Evolutionary conservation across 164 flowering plant species (phyloP).

Genomic region (Vitis amurensis): DNA sequence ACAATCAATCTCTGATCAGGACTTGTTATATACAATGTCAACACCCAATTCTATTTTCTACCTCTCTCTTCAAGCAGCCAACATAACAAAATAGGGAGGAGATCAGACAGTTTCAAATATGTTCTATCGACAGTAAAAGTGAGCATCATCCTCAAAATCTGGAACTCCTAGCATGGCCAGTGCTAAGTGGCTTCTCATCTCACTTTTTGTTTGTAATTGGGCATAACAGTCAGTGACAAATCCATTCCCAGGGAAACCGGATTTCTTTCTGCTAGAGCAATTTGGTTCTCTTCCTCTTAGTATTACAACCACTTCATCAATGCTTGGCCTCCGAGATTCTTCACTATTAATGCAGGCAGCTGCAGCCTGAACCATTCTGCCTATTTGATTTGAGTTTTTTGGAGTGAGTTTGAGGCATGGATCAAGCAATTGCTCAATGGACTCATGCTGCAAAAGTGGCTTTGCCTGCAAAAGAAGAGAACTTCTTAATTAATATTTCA

Average conservation of each 20-base stretch:
- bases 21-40: slow-evolving; percentile 25
- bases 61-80: slow-evolving; percentile 18
- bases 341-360: slow-evolving; percentile 64
- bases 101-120: background rate
- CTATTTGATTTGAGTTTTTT: slow-evolving; percentile 40
- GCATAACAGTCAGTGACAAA: slow-evolving; percentile 36
- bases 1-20: slow-evolving; percentile 3
- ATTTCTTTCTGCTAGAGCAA: slow-evolving; percentile 26
- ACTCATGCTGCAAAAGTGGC: slow-evolving; percentile 60
- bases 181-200: slow-evolving; percentile 73
- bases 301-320: slow-evolving; percentile 49
- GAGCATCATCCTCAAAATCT: slow-evolving; percentile 72
- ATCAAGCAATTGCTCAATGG: slow-evolving; percentile 55
- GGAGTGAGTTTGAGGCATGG: slow-evolving; percentile 42
- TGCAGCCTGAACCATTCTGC: slow-evolving; percentile 67
- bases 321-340: slow-evolving; percentile 68
- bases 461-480: slow-evolving; percentile 58
- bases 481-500: background rate
- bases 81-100: slow-evolving; percentile 4
- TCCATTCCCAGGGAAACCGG: slow-evolving; percentile 30
- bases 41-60: slow-evolving; percentile 6
- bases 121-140: slow-evolving; percentile 43
- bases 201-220: slow-evolving; percentile 48
- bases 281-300: slow-evolving; percentile 49
- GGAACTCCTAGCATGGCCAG: slow-evolving; percentile 86